These are phyloP conservation scores for Leccinum griseonigrum DNA, from an alignment of 1,284 basidiomycete species.

Conservation along the genomic window DNA sequence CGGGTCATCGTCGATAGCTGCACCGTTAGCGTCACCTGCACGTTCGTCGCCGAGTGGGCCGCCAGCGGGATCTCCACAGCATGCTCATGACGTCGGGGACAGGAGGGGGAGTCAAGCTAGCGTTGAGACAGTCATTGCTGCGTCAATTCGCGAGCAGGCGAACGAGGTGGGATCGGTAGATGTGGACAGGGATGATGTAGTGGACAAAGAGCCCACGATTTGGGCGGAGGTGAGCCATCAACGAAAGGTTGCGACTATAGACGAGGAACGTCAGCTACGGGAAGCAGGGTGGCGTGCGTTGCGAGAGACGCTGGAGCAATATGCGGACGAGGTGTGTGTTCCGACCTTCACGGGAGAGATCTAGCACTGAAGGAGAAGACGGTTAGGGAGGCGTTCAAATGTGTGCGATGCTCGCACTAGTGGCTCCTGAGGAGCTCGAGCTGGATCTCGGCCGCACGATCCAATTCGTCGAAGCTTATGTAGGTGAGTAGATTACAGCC, in stretches of 20 bases:
- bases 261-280: conserved; percentile 51
- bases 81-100: not conserved
- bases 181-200: conserved; percentile 1
- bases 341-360: not conserved
- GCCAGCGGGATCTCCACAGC: not conserved
- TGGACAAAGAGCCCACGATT: conserved; percentile 7
- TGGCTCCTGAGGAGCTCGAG: conserved; percentile 55
- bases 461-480: conserved; percentile 65
- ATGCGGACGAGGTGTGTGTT: conserved; percentile 54
- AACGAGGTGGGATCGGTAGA: conserved; percentile 12
- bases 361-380: not conserved
- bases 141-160: conserved; percentile 36
- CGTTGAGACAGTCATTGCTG: conserved; percentile 62
- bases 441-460: conserved; percentile 43
- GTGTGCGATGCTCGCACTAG: conserved; percentile 64
- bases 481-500: conserved; percentile 43
- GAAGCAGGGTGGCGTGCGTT: conserved; percentile 57
- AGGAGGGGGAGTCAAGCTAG: conserved; percentile 62
- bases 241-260: conserved; percentile 42
- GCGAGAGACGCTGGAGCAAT: conserved; percentile 54
- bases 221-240: conserved; percentile 35
- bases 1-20: conserved; percentile 35
- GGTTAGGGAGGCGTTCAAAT: conserved; percentile 71
- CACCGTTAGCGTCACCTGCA: conserved; percentile 27
- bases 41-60: conserved; percentile 8